Base-by-base conservation (phyloP, 2,329 filamentous ascomycete species). In the Colletotrichum tabaci region DNA sequence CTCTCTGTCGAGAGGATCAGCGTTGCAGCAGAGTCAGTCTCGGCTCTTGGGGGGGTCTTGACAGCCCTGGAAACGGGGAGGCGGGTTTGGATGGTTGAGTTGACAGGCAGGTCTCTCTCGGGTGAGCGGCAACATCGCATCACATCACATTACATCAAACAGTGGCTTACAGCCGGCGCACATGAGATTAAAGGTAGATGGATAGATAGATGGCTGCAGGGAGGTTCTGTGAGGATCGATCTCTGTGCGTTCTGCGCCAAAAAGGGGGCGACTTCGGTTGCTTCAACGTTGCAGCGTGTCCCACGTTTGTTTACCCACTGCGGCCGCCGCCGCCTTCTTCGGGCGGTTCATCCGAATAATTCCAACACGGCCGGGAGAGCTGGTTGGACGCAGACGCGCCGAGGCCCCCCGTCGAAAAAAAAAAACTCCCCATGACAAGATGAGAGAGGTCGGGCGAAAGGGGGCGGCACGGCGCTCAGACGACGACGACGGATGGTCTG, bases 331-430 rank as follows among this genome's bases (percentile, higher is more conserved):
- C 47, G 18, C 7, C 53, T 53, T 62, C 26, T 53, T 68, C 53
- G 53, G 46, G 18, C 46, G 38, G 58, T 64, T 71, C 58, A 71
- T 60, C 69, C 65, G 69, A 60, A 60, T 3, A 30, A 55, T 58
- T 46, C 23, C 26, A 38, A 30, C n/a, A 7, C 6, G n/a, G 7
- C 35, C 15, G 18, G 44, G 30, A 30, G 30, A 52, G 23, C 23
- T 46, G 38, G 23, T 63, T 53, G 49, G 49, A 21, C 7, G 23
- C 18, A 44, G 23, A 53, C 10, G 23, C 23, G 38, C 38, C 26
- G 38, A 21, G 5, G 18, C 47, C 38, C 47, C 38, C 61, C 23
- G 26, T 62, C n/a, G 30, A 13, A 8, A 23, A 23, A 23, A 23
- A 23, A 23, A 23, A n/a, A n/a, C 30, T 5, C 30, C 30, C 30